phyloP scores from a whole-genome alignment of 2,329 filamentous ascomycete genomes.

The Alternaria infectoria region DNA sequence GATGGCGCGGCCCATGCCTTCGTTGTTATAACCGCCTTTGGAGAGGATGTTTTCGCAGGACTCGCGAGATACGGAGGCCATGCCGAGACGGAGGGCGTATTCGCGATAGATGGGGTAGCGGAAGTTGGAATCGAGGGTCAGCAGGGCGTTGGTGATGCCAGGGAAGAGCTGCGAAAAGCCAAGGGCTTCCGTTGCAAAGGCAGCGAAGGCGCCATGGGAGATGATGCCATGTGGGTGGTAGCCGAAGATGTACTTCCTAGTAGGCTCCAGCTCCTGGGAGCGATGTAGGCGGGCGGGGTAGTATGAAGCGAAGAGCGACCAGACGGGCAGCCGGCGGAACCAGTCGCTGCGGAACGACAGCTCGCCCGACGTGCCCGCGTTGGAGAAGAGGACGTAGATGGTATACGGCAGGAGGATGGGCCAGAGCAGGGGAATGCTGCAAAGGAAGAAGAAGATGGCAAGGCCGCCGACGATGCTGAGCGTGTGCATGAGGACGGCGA shows the following conservation, averaged over 20 bases:
- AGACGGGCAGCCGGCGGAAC: constrained; percentile 74
- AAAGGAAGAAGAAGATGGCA: constrained; percentile 86
- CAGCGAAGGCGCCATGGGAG: constrained; percentile 90
- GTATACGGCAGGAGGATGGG: constrained; percentile 79
- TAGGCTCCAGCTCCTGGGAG: constrained; percentile 77
- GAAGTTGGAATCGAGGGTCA: constrained; percentile 97
- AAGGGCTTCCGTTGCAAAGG: constrained; percentile 88
- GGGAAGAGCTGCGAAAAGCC: constrained; percentile 89
- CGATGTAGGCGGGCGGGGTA: constrained; percentile 90
- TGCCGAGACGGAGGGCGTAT: constrained; percentile 86
- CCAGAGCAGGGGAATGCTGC: constrained; percentile 91
- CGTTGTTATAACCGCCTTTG: constrained; percentile 74
- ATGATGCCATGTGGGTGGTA: constrained; percentile 99
- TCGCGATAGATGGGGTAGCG: constrained; percentile 92
- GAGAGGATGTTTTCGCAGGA: constrained; percentile 88
- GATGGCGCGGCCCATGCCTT: constrained; percentile 93
- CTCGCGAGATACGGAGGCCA: constrained; percentile 88
- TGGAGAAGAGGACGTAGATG: constrained; percentile 81
- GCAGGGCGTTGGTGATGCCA: constrained; percentile 89
- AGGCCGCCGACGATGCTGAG: constrained; percentile 60
- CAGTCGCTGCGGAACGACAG: constrained; percentile 77
- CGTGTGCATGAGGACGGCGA: constrained; percentile 58
- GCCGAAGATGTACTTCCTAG: constrained; percentile 92
- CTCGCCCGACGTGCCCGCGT: constrained; percentile 75
- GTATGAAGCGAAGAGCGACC: constrained; percentile 90